Conservation (phyloP, 345 rosid species). For the Eutrema yunnanense region DNA sequence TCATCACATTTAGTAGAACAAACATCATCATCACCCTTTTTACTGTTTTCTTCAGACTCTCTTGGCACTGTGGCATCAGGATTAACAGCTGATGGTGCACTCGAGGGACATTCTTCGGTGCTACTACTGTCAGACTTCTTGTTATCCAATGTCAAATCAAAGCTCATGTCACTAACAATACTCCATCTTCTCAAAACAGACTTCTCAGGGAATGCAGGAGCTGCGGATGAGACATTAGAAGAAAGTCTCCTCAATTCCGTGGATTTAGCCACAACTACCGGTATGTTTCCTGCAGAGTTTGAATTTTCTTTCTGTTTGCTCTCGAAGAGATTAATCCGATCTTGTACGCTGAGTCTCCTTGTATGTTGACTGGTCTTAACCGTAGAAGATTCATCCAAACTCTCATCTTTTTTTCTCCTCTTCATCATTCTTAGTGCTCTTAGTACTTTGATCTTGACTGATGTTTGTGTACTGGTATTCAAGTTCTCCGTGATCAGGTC, state of each 20-base stretch:
- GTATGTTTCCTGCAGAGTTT: conserved; percentile 53
- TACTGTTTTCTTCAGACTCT: conserved; percentile 17
- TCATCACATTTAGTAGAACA: conserved; percentile 59
- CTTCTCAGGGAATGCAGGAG: conserved; percentile 52
- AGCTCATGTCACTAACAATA: conserved; percentile 91
- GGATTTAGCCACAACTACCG: conserved; percentile 45
- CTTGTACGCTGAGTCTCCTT: conserved; percentile 93
- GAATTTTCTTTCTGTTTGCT: conserved; percentile 69
- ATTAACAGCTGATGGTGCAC: conserved; percentile 48
- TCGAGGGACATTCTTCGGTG: conserved; percentile 45
- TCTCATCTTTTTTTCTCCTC: conserved; percentile 44
- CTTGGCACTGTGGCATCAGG: conserved; percentile 28
- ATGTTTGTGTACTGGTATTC: conserved; percentile 59
- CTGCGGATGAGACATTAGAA: conserved; percentile 55
- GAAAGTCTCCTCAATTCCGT: conserved; percentile 71
- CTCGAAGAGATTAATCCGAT: conserved; percentile 88
- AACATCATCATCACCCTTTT: no score
- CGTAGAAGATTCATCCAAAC: conserved; percentile 30
- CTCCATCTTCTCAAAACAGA: conserved; percentile 93
- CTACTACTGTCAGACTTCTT: conserved; percentile 40
- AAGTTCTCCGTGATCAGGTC: conserved; percentile 58
- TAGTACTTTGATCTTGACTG: conserved; percentile 10
- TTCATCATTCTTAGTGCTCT: conserved; percentile 25
- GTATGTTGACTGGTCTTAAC: conserved; percentile 43
- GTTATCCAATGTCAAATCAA: conserved; percentile 60